Base-by-base conservation (phyloP, 305 asterid species). In the Fraxinus paxiana region DNA sequence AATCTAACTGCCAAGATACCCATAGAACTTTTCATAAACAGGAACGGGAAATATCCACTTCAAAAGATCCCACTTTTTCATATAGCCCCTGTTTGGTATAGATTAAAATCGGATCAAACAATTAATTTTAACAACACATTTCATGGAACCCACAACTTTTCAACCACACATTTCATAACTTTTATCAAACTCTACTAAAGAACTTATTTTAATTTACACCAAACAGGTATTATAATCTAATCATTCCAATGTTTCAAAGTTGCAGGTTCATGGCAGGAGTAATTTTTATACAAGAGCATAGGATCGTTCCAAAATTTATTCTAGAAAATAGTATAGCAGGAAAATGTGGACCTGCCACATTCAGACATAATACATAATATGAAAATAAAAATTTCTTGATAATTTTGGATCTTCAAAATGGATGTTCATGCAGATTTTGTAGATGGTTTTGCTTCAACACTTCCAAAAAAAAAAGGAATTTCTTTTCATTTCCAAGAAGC, bases 11-110 rank as follows among this genome's bases (percentile, higher is more conserved):
- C 63, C 30, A 34, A 70, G 61, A 76, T 28, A 59, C 77, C 48
- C 34, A 79, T 28, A 84, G 22, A 59, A 79, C 15, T 79, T 73
- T 38, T 54, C 38, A 61, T 28, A 37, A 35, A 77, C 83, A 79
- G 65, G 70, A 77, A 41, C 31, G 43, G 28, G 76, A 37, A 37
- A 51, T 73, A 76, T 31, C 56, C 65, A 78, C 75, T 70, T 41
- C 77, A 22, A 69, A 71, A 73, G 69, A 73, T 67, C 51, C 18
- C 63, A 43, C 5, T n/a, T 63, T 26, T 63, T 24, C 17, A 10
- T 10, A 26, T 63, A 63, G 72, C 65, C 26, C 65, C 10, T 17
- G 65, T 54, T 54, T 54, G 26, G 26, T 5, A 54, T 17, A 54
- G 65, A 54, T 54, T 54, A 54, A 54, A 54, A 54, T 54, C 10